Percentiles rank a stretch among this genome's conserved stretches.
phyloP scores from a whole-genome alignment of 73 alveolate genomes.

The Loxodes magnus region DNA sequence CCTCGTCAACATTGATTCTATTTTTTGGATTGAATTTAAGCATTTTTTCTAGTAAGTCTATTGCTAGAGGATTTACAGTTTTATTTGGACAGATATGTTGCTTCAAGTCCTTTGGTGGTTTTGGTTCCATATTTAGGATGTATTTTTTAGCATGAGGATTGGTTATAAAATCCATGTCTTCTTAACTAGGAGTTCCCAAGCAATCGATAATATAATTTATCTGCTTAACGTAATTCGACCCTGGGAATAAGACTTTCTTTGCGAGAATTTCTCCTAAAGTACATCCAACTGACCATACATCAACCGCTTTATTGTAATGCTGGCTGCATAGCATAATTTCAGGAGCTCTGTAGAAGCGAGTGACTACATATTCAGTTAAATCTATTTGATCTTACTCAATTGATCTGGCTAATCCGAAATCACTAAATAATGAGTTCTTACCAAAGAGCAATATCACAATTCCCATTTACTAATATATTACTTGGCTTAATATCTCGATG shows the following conservation, averaged over 20 bases:
- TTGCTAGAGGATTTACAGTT: constrained; percentile 44
- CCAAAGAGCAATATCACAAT: constrained; percentile 21
- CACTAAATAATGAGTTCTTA: too few relatives aligned
- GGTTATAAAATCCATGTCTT: constrained; percentile 21
- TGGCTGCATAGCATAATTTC: constrained; percentile 47
- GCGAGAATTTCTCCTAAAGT: constrained; percentile 78
- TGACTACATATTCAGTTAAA: constrained; percentile 38
- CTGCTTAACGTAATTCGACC: constrained; percentile 50
- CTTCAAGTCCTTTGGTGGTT: constrained; percentile 7
- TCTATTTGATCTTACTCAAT: constrained; percentile 23
- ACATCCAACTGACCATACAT: constrained; percentile 91
- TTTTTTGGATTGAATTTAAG: constrained; percentile 28
- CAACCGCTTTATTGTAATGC: constrained; percentile 38
- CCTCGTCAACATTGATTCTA: constrained; percentile 32
- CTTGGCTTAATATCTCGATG: constrained; percentile 14
- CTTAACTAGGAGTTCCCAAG: constrained; percentile 76
- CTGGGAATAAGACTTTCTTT: constrained; percentile 76
- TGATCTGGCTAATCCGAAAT: constrained; percentile 42
- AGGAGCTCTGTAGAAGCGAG: constrained; percentile 60
- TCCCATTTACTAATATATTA: constrained; percentile 9
- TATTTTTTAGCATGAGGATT: constrained; percentile 6
- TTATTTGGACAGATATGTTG: too few relatives aligned
- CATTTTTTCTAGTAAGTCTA: constrained; percentile 25
- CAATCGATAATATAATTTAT: constrained; percentile 65
- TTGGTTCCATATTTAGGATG: constrained; percentile 13